A percentile compares a stretch with the other conserved stretches of the same genome.
phyloP scores from a whole-genome alignment of 345 rosid genomes.

The Moricandia moricandioides region DNA sequence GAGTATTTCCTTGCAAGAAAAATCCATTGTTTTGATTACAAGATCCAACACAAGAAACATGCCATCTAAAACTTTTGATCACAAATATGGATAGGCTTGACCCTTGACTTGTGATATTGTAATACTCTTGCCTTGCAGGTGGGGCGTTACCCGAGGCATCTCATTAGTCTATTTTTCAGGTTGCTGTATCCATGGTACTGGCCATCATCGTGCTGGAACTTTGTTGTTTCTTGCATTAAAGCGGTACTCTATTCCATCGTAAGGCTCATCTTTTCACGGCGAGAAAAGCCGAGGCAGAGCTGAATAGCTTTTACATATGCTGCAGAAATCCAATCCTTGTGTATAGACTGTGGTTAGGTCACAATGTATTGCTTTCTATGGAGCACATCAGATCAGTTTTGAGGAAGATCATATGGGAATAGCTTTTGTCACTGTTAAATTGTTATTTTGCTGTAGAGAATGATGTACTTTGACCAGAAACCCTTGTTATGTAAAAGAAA shows the following conservation, averaged over 20 bases:
- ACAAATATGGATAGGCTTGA: conserved; percentile 5
- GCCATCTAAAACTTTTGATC: neutral
- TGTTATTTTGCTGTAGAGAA: no score
- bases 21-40: neutral
- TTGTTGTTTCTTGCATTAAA: conserved; percentile 62
- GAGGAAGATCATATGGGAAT: conserved; percentile 5
- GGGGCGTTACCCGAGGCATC: conserved; percentile 83
- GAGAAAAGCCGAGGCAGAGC: conserved; percentile 50
- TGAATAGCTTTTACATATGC: conserved; percentile 10
- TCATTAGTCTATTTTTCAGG: conserved; percentile 85
- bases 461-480: no score
- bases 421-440: neutral
- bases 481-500: no score
- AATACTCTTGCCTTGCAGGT: conserved; percentile 49
- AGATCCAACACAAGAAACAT: neutral
- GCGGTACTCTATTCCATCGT: conserved; percentile 52
- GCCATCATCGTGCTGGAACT: conserved; percentile 98
- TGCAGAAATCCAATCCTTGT: conserved; percentile 15
- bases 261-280: conserved; percentile 50
- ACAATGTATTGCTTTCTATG: neutral
- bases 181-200: conserved; percentile 96
- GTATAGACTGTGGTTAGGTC: conserved; percentile 23
- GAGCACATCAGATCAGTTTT: conserved; percentile 1
- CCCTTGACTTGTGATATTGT: neutral
- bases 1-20: conserved; percentile 38